Conservation (phyloP, 2,329 filamentous ascomycete genomes). For the Penicillium sp. region DNA sequence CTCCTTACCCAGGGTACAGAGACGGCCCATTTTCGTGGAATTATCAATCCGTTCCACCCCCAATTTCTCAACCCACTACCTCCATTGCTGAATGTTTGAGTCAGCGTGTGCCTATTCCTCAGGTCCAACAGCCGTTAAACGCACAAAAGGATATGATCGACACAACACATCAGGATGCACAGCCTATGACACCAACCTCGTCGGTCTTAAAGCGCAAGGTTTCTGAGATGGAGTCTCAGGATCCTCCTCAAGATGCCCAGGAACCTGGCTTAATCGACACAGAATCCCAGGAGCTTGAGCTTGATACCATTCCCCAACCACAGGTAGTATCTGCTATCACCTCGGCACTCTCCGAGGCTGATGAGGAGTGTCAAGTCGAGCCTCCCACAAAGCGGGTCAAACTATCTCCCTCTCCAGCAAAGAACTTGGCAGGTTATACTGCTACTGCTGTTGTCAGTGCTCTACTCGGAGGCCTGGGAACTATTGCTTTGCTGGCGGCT, state of each 20-base stretch:
- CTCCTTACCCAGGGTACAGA: not conserved
- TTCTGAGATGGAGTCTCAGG: constrained; percentile 32
- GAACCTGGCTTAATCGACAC: constrained; percentile 17
- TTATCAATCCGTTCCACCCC: not conserved
- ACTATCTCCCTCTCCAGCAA: constrained; percentile 17
- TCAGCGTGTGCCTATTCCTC: not conserved
- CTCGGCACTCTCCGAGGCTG: constrained; percentile 17
- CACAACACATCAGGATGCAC: not conserved
- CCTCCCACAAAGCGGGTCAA: constrained; percentile 36
- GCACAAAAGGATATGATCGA: not conserved
- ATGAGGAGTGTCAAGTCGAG: constrained; percentile 7
- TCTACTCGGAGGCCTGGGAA: constrained; percentile 47
- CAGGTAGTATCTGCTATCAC: constrained; percentile 14
- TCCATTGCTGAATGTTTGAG: not conserved
- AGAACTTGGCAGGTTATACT: constrained; percentile 40
- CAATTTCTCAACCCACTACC: not conserved
- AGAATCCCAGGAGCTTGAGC: constrained; percentile 18
- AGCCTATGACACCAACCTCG: not conserved
- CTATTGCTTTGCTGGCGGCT: constrained; percentile 45
- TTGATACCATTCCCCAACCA: constrained; percentile 10
- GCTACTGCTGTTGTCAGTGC: constrained; percentile 45
- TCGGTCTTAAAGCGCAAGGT: constrained; percentile 35
- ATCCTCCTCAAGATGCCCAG: constrained; percentile 38
- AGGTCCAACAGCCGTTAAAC: not conserved
- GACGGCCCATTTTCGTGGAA: constrained; percentile 16